Base-by-base conservation (phyloP, 2,329 filamentous ascomycete genomes). In the Alternaria hordeiaustralica region DNA sequence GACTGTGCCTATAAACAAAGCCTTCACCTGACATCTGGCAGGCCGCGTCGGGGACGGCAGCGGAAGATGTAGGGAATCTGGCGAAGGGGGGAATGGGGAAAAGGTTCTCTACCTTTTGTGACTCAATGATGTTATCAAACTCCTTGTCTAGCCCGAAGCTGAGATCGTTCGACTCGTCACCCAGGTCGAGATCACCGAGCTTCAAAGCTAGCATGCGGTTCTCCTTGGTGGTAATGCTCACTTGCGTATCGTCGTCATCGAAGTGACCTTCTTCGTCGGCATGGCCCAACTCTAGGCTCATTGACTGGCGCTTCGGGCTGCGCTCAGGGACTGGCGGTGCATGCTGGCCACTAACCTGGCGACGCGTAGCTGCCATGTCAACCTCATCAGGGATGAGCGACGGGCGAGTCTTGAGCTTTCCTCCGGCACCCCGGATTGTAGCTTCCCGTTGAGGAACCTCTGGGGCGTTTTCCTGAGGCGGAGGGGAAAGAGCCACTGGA, bases 71-170 rank as follows among this genome's bases (percentile, higher is more conserved):
- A 23, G 75, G 75, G 51, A 79, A 78, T 25, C 54, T 62, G 63
- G 76, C 75, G 65, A 70, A 77, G 47, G 71, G 71, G 64, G 73
- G 70, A 73, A 78, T 72, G 72, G 73, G 75, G 74, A 78, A 79
- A 65, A 77, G 69, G 66, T 71, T 88, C 83, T 85, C 84, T 87
- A 97, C 94, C 94, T 98, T 98, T 91, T 97, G 94, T 78, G 90
- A 88, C 83, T 97, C 94, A 74, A 98, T 96, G 60, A 98, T 92
- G 64, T 95, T 89, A 75, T 98, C 94, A 81, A 98, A 97, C 78
- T 97, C 96, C 74, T 92, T 88, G 74, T 97, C 93, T 49, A 98
- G 87, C 68, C 93, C 95, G 67, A 97, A 89, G 65, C 92, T 92
- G 59, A 96, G 86, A 75, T 95, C 93, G 50, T 88, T 84, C 51